Evolutionary conservation across 2,329 filamentous ascomycete genomes (phyloP), one percentile per base, ranked within the genome.

Genomic region (Aspergillus sp.): DNA sequence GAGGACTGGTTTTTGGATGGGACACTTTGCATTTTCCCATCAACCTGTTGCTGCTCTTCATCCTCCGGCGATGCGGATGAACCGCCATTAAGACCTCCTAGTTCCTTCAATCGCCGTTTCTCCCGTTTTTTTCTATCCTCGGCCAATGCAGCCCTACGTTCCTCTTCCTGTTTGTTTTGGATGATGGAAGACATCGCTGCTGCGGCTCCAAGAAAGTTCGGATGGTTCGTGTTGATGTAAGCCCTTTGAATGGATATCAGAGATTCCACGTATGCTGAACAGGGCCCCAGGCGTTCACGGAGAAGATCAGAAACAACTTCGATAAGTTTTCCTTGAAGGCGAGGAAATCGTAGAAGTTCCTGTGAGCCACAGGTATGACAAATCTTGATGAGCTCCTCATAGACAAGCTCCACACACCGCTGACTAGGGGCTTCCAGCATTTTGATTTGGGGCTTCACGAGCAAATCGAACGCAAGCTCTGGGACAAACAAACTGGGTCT

Each of bases 161-260:
- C 94, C 67, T 92, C 89, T 66, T 99, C 95, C 74, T 98, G 92
- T 78, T 95, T 96, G 73, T 90, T 94, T 72, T 87, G 91, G 62
- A 99, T 96, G 51, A 99, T 94, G 52, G 95, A 92, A 66, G 92
- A 94, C 95, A 99, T 99, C 63, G 95, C 95, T 39, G 93, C 94
- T 22, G 95, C 94, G 16, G 95, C 95, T 49, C 95, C 95, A 16
- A 98, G 86, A 81, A 99, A 99, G 77, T 99, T 99, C 52, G 95
- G 95, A 74, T 99, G 95, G 72, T 99, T 99, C 47, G 95, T 99
- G 81, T 99, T 99, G 80, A 99, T 98, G 78, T 99, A 99, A 20
- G 95, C 95, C 66, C 95, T 87, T 78, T 99, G 95, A 61, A 99
- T 99, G 26, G 95, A 90, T 66, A 99, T 99, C 63, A 99, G 83